Evolutionary conservation across 371 early-diverging fungal genomes (phyloP).

Genomic region (Rhizopus microsporus): DNA sequence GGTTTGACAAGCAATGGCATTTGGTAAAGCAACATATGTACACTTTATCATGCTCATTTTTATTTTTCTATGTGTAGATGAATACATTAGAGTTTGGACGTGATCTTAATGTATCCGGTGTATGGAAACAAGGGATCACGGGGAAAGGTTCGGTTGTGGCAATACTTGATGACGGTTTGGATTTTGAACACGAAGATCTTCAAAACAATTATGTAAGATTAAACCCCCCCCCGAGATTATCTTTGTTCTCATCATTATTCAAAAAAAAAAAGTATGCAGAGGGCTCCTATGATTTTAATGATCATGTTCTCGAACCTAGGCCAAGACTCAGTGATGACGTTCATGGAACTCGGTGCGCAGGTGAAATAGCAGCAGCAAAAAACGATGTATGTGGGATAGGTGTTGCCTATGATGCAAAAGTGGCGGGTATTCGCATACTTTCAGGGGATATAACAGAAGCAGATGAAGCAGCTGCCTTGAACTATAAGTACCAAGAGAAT

Average conservation of each 20-base stretch:
- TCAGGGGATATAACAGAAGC: constrained; percentile 52
- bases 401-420: constrained; percentile 86
- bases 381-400: constrained; percentile 96
- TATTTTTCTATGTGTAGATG: constrained; percentile 42
- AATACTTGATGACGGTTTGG: constrained; percentile 95
- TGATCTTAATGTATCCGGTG: constrained; percentile 92
- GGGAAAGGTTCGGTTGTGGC: constrained; percentile 89
- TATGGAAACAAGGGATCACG: constrained; percentile 91
- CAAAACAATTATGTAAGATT: constrained; percentile 80
- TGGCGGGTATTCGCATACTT: constrained; percentile 70
- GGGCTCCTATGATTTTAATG: constrained; percentile 95
- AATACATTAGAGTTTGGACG: constrained; percentile 70
- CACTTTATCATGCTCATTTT: neutral
- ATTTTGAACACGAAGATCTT: constrained; percentile 82
- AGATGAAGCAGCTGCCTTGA: constrained; percentile 86
- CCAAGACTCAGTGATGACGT: constrained; percentile 80
- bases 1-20: constrained; percentile 86
- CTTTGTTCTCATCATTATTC: neutral
- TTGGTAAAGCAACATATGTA: constrained; percentile 47
- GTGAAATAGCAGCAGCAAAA: constrained; percentile 89
- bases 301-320: constrained; percentile 70
- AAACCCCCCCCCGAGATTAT: too few species aligned
- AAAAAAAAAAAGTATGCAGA: constrained; percentile 58
- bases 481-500: constrained; percentile 79
- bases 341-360: constrained; percentile 98